Evolutionary conservation across 257 asterid species (phyloP).

Genomic region (Anisodus acutangulus): DNA sequence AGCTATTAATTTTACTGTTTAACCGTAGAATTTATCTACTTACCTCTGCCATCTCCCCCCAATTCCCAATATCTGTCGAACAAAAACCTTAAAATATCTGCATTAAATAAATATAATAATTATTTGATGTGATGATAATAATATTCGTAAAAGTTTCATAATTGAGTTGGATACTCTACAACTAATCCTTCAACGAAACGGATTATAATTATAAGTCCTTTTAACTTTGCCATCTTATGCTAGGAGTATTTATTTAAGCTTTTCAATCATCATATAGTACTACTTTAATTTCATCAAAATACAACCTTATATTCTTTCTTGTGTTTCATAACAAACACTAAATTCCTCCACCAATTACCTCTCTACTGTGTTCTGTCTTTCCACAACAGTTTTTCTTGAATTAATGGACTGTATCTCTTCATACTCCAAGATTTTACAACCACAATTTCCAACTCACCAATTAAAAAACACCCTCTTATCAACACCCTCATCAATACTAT

Average conservation of each 20-base stretch:
- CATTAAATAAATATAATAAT: no score
- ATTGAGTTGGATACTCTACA: not conserved
- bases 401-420: constrained; percentile 56
- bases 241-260: no score
- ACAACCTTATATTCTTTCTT: not conserved
- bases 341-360: not conserved
- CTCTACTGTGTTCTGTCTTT: not conserved
- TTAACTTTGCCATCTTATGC: no score
- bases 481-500: constrained; percentile 30
- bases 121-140: no score
- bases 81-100: not conserved
- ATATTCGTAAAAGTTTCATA: not conserved
- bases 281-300: not conserved
- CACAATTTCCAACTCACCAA: constrained; percentile 27
- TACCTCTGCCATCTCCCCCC: not conserved
- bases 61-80: not conserved
- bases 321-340: not conserved
- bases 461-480: not conserved
- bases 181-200: not conserved
- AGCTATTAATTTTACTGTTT: no score
- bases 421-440: constrained; percentile 18
- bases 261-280: no score
- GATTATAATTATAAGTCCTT: not conserved
- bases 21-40: not conserved
- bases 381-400: constrained; percentile 41